Evolutionary conservation across 2,329 filamentous ascomycete genomes (phyloP).

Genomic region (Fusarium austroafricanum): DNA sequence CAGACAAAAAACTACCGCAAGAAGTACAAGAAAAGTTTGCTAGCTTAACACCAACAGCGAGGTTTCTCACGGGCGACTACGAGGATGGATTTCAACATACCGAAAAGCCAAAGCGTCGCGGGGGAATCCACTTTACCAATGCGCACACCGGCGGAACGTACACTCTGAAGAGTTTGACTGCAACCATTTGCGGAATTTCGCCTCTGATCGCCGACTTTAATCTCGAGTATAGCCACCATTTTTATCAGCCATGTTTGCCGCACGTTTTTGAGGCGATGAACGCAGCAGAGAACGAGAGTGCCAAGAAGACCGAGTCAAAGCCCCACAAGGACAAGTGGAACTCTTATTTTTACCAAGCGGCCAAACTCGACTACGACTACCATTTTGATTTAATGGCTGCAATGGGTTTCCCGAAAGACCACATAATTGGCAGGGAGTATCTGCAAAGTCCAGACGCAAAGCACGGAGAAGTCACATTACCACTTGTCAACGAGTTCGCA

Average conservation of each 20-base stretch:
- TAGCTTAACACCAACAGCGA: slow-evolving; percentile 48
- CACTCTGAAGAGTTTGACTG: slow-evolving; percentile 57
- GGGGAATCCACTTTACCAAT: slow-evolving; percentile 56
- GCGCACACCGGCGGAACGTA: slow-evolving; percentile 57
- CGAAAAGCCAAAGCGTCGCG: slow-evolving; percentile 43
- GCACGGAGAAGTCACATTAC: slow-evolving; percentile 45
- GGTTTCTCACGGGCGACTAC: slow-evolving; percentile 52
- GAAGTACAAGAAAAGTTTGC: slow-evolving; percentile 46
- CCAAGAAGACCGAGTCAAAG: no score
- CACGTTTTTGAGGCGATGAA: slow-evolving; percentile 53
- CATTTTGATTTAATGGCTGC: slow-evolving; percentile 47
- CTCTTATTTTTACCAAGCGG: slow-evolving; percentile 50
- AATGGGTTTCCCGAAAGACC: slow-evolving; percentile 47
- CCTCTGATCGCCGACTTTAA: slow-evolving; percentile 58
- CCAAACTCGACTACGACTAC: slow-evolving; percentile 51
- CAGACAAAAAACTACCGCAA: slow-evolving; percentile 49
- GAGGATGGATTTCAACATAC: slow-evolving; percentile 49
- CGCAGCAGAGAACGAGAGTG: slow-evolving; percentile 18
- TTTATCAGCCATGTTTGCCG: slow-evolving; percentile 59
- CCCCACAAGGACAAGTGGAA: slow-evolving; percentile 45
- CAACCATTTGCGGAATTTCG: slow-evolving; percentile 55
- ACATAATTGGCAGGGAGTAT: slow-evolving; percentile 47
- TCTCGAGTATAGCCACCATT: slow-evolving; percentile 53
- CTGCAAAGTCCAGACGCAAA: slow-evolving; percentile 46
- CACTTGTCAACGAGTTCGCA: slow-evolving; percentile 52